phyloP scores from a whole-genome alignment of 371 early-diverging fungal species.

The Gilbertella persicaria region DNA sequence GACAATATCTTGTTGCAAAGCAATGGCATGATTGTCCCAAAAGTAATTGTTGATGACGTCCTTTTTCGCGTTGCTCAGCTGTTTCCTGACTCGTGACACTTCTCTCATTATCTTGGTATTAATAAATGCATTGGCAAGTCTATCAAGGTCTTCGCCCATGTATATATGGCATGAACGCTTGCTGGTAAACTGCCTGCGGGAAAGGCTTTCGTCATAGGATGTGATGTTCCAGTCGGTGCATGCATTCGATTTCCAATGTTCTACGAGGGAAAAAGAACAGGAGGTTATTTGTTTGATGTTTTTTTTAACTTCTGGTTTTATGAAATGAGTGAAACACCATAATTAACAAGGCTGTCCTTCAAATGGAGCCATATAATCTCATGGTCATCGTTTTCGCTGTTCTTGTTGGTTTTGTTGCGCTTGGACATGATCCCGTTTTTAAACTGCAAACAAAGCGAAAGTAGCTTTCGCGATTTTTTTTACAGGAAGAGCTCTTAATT shows the following conservation, averaged over 20 bases:
- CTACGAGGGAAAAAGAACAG: slow-evolving; percentile 12
- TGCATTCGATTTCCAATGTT: slow-evolving; percentile 10
- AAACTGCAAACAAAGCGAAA: slow-evolving; percentile 3
- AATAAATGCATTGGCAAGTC: slow-evolving; percentile 11
- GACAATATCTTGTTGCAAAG: slow-evolving; percentile 11
- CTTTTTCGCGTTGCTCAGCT: slow-evolving; percentile 10
- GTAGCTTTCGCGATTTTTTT: slow-evolving; percentile 2
- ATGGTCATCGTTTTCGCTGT: slow-evolving; percentile 4
- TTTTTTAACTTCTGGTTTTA: slow-evolving; percentile 9
- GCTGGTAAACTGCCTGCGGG: slow-evolving; percentile 11
- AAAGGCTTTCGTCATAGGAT: slow-evolving; percentile 12
- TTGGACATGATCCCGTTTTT: slow-evolving; percentile 3
- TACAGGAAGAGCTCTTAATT: background rate
- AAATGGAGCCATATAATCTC: slow-evolving; percentile 9
- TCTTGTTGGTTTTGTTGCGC: slow-evolving; percentile 1
- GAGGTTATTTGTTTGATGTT: slow-evolving; percentile 11
- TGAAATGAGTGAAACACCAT: slow-evolving; percentile 11
- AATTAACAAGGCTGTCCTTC: slow-evolving; percentile 13
- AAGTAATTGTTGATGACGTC: slow-evolving; percentile 11
- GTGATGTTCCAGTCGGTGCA: slow-evolving; percentile 12
- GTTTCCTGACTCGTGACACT: slow-evolving; percentile 9
- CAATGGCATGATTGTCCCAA: slow-evolving; percentile 10
- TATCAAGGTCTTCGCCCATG: slow-evolving; percentile 14
- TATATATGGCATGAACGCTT: slow-evolving; percentile 9
- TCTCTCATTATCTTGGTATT: slow-evolving; percentile 11